Base-by-base conservation (phyloP, 2,329 filamentous ascomycete species). In the Cladosporium sp. region DNA sequence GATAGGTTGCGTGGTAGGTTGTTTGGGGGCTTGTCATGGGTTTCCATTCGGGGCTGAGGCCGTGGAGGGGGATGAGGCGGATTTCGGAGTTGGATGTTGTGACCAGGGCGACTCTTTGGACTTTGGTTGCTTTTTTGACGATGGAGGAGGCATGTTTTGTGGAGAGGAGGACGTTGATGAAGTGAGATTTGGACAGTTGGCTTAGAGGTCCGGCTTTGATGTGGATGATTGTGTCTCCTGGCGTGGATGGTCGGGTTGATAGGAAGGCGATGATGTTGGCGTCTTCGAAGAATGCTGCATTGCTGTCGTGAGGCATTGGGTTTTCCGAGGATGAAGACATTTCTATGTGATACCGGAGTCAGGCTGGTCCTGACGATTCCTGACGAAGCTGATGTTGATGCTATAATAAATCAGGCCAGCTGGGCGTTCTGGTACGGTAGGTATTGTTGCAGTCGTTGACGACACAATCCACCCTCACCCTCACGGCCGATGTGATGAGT, bases 231-330 rank as follows among this genome's bases (percentile, higher is more conserved):
- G 15, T 18, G 3, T 46, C 43, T 38, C 43, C 43, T 4, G 22
- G 13, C n/a, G 43, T 38, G 2, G 43, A 46, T 3, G 43, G 43
- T 12, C 15, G 35, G n/a, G 33, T 9, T 16, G 43, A 46, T 3
- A 46, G 33, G 11, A 4, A 20, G 19, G 33, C 43, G 11, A 32
- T 9, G 2, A 46, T 15, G 15, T 38, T 18, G n/a, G 29, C 43
- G 29, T 46, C 43, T 38, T 46, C 43, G 15, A 38, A 46, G 33
- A 46, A 45, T n/a, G n/a, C n/a, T n/a, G n/a, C n/a, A n/a, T n/a
- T n/a, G n/a, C n/a, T n/a, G n/a, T n/a, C n/a, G n/a, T n/a, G n/a
- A n/a, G n/a, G n/a, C n/a, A n/a, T n/a, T n/a, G n/a, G n/a, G n/a
- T n/a, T n/a, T n/a, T n/a, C n/a, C n/a, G n/a, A n/a, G n/a, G n/a